phyloP scores from a whole-genome alignment of 1,284 basidiomycete species.

The Papiliotrema fonsecae region DNA sequence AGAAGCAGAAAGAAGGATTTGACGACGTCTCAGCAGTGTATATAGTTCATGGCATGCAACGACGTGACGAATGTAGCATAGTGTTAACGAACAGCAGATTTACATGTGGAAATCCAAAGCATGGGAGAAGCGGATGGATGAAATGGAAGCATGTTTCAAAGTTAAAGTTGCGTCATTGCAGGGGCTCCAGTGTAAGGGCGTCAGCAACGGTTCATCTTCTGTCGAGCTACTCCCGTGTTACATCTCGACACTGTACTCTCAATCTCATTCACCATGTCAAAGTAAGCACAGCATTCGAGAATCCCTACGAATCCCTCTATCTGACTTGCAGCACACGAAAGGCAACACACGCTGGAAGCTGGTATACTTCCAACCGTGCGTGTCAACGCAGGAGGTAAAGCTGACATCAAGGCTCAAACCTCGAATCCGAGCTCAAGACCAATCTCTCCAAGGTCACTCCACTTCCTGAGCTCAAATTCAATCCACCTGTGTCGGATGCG shows the following conservation, averaged over 20 bases:
- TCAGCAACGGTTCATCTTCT: no score
- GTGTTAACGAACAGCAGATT: no score
- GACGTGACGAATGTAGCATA: not conserved
- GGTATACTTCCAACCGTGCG: constrained; percentile 75
- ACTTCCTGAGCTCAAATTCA: constrained; percentile 51
- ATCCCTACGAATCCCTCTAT: not conserved
- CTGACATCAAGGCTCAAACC: constrained; percentile 52
- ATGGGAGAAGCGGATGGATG: no score
- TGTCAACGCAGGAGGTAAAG: constrained; percentile 10
- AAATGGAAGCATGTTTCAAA: no score
- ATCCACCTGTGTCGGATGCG: constrained; percentile 65
- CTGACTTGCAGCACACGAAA: constrained; percentile 42
- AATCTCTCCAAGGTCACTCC: constrained; percentile 64
- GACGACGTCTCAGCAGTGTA: not conserved
- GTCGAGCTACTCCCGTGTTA: not conserved
- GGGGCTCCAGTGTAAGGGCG: no score
- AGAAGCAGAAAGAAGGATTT: not conserved
- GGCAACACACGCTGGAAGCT: constrained; percentile 83
- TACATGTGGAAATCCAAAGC: no score
- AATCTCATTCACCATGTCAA: constrained; percentile 1
- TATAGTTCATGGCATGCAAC: not conserved
- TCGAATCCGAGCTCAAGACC: constrained; percentile 59
- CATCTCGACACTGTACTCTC: not conserved
- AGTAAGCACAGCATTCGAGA: not conserved
- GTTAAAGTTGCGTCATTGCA: no score